Conservation (phyloP, 495 filamentous ascomycete species). For the Wilcoxina mikolae region DNA sequence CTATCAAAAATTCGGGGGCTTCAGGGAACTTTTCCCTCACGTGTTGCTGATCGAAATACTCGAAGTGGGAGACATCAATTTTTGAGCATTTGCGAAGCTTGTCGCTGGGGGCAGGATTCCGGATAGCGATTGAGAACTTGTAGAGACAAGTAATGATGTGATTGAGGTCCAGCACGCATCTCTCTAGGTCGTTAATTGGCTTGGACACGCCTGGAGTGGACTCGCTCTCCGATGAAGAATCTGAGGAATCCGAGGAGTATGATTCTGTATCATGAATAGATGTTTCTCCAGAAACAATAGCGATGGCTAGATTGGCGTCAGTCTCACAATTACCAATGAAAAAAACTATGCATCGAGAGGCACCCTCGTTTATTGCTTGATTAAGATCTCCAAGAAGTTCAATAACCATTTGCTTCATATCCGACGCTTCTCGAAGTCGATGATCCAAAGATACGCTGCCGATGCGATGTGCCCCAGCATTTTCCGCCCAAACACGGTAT, state of each 20-base stretch:
- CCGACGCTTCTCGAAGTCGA: neutral
- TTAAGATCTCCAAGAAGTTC: neutral
- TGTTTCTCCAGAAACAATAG: neutral
- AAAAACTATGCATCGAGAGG: neutral
- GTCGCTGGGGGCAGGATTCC: slow-evolving; percentile 27
- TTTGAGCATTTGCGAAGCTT: slow-evolving; percentile 18
- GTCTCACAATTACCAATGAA: neutral
- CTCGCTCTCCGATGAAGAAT: neutral
- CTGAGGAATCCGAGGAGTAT: too few relatives aligned
- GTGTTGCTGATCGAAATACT: slow-evolving; percentile 27
- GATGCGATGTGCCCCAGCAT: neutral
- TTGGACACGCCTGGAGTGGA: neutral
- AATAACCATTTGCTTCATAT: neutral
- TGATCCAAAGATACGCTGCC: too few relatives aligned
- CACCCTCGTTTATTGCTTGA: neutral
- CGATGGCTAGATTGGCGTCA: neutral
- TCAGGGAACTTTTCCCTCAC: neutral
- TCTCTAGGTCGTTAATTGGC: neutral
- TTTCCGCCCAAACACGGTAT: neutral
- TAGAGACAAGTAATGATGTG: slow-evolving; percentile 18
- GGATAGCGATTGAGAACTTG: slow-evolving; percentile 12
- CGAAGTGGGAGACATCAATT: slow-evolving; percentile 28
- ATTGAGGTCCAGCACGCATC: neutral
- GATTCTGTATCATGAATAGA: neutral
- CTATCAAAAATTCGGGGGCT: slow-evolving; percentile 9